phyloP scores from a whole-genome alignment of 2,329 filamentous ascomycete species.

The Diaporthe humulicola region DNA sequence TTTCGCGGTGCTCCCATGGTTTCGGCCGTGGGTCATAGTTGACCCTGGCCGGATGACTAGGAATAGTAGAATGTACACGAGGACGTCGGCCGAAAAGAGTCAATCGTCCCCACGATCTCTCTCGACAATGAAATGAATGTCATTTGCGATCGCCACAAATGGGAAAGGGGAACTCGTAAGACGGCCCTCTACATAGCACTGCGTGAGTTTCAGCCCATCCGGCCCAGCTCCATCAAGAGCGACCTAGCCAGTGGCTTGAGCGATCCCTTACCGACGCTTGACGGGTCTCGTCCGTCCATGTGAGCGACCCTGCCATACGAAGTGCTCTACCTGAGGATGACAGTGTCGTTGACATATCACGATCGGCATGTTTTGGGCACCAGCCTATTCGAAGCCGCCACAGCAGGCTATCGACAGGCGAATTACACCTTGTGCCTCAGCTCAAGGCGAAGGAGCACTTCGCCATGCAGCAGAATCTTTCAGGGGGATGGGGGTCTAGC shows the following conservation, averaged over 20 bases:
- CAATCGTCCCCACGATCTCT: constrained; percentile 24
- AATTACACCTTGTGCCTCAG: constrained; percentile 16
- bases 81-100: constrained; percentile 30
- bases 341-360: background rate
- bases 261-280: background rate
- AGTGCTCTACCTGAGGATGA: background rate
- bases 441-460: background rate
- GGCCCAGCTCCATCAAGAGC: constrained; percentile 10
- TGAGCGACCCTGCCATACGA: background rate
- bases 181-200: constrained; percentile 14
- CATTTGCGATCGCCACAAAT: constrained; percentile 33
- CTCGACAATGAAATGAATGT: constrained; percentile 28
- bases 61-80: constrained; percentile 3
- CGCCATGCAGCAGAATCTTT: background rate
- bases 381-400: constrained; percentile 2
- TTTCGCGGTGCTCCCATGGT: constrained; percentile 26
- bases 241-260: background rate
- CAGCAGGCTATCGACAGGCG: background rate
- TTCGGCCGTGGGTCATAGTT: constrained; percentile 30
- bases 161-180: constrained; percentile 31
- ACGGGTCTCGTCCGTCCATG: background rate
- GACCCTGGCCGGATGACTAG: constrained; percentile 13
- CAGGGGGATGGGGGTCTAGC: background rate
- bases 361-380: constrained; percentile 7
- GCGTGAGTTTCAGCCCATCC: constrained; percentile 24